Percentiles rank a stretch among this genome's conserved stretches.
Evolutionary conservation across 1,284 basidiomycete genomes (phyloP).

Genomic region (Tremellales sp.): DNA sequence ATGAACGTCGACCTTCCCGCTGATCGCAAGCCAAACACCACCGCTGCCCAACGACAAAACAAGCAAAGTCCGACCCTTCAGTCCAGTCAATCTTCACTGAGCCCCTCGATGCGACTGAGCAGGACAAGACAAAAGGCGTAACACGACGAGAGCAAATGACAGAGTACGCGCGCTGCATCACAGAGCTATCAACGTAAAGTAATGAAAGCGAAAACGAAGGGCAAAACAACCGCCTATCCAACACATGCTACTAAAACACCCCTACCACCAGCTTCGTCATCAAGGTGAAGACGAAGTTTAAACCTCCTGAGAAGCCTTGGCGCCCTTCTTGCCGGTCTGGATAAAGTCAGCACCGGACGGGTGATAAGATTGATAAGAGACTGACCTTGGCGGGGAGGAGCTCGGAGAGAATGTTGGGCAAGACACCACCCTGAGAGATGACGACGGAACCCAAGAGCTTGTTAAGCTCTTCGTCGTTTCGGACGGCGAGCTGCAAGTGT

Average conservation of each 20-base stretch:
- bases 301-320: constrained; percentile 44
- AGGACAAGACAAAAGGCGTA: no score
- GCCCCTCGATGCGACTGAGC: no score
- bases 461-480: constrained; percentile 72
- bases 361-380: background rate
- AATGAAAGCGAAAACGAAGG: constrained; percentile 22
- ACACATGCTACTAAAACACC: background rate
- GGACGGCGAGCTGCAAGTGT: constrained; percentile 83
- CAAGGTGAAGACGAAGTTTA: constrained; percentile 21
- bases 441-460: constrained; percentile 66
- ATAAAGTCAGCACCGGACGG: no score
- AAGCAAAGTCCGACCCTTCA: no score
- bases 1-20: no score
- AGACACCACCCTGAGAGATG: constrained; percentile 87
- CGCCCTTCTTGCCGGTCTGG: constrained; percentile 31
- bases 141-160: no score
- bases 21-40: no score
- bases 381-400: constrained; percentile 62
- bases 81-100: no score
- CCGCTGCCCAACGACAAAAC: no score
- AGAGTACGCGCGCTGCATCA: no score
- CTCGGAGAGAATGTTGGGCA: constrained; percentile 66
- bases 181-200: constrained; percentile 16
- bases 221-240: no score
- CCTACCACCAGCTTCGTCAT: background rate